phyloP scores from a whole-genome alignment of 257 asterid genomes.

The Parsonsia alboflavescens region DNA sequence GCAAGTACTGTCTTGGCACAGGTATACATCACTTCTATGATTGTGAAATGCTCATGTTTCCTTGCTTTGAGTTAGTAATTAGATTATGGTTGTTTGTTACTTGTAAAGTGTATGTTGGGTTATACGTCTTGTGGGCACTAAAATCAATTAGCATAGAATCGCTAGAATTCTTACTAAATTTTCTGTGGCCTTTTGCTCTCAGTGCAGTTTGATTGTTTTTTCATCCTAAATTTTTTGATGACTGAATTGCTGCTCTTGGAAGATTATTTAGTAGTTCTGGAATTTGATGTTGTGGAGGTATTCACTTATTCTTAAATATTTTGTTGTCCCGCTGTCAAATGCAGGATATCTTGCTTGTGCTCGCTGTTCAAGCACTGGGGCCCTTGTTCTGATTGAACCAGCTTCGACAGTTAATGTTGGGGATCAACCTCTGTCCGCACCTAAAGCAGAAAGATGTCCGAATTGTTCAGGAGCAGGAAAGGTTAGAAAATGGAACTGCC shows the following conservation, averaged over 20 bases:
- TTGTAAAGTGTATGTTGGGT: too few species aligned
- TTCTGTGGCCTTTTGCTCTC: background rate
- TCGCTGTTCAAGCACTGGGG: slow-evolving; percentile 80
- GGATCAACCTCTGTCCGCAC: slow-evolving; percentile 52
- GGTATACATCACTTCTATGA: slow-evolving; percentile 33
- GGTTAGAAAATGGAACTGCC: slow-evolving; percentile 32
- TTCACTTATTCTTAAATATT: background rate
- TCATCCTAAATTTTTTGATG: background rate
- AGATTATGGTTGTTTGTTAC: background rate
- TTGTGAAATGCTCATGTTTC: background rate
- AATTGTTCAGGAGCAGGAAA: slow-evolving; percentile 94
- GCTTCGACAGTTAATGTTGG: slow-evolving; percentile 47
- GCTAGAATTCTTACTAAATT: background rate
- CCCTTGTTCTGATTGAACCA: slow-evolving; percentile 72
- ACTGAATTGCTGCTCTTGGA: background rate
- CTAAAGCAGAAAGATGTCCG: slow-evolving; percentile 79
- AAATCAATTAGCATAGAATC: background rate
- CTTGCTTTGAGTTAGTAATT: background rate
- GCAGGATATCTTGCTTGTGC: slow-evolving; percentile 98
- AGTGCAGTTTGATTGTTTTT: background rate
- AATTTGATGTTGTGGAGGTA: background rate
- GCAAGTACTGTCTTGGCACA: slow-evolving; percentile 96
- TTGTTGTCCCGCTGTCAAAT: background rate
- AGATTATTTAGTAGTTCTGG: background rate
- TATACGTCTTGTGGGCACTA: background rate